phyloP scores from a whole-genome alignment of 345 rosid genomes.

The Erysimum cheiranthoides region DNA sequence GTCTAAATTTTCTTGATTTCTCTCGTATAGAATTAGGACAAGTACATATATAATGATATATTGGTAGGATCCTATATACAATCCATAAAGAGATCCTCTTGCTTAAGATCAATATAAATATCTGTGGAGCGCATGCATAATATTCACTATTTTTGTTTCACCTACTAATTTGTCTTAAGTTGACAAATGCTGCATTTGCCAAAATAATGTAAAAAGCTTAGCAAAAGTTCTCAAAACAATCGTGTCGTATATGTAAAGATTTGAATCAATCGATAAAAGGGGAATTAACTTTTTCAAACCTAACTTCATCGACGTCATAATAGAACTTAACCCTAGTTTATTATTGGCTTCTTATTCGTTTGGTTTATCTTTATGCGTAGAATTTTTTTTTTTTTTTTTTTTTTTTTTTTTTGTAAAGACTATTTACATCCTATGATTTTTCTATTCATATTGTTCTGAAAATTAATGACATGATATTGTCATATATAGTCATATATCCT shows the following conservation, averaged over 20 bases:
- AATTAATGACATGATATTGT: no score
- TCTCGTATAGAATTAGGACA: no score
- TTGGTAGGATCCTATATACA: no score
- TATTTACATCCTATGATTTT: neutral
- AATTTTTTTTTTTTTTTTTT: neutral
- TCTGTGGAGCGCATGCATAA: neutral
- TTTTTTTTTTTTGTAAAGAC: neutral
- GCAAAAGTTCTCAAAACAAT: neutral
- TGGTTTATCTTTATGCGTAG: neutral
- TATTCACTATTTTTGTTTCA: neutral
- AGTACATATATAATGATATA: no score
- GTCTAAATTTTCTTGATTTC: no score
- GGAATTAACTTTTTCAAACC: neutral
- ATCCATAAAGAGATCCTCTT: no score
- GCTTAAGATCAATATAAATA: neutral
- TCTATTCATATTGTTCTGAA: no score
- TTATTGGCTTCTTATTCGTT: neutral
- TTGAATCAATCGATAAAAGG: neutral
- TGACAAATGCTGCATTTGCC: neutral
- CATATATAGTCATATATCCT: no score
- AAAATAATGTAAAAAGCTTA: neutral
- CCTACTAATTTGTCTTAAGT: constrained; percentile 11
- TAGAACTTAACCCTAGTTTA: neutral
- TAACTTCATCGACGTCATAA: neutral
- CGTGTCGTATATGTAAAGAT: neutral